These are phyloP conservation scores for Scedosporium dehoogii DNA, from an alignment of 2,329 filamentous ascomycete species.

Conservation along the genomic window DNA sequence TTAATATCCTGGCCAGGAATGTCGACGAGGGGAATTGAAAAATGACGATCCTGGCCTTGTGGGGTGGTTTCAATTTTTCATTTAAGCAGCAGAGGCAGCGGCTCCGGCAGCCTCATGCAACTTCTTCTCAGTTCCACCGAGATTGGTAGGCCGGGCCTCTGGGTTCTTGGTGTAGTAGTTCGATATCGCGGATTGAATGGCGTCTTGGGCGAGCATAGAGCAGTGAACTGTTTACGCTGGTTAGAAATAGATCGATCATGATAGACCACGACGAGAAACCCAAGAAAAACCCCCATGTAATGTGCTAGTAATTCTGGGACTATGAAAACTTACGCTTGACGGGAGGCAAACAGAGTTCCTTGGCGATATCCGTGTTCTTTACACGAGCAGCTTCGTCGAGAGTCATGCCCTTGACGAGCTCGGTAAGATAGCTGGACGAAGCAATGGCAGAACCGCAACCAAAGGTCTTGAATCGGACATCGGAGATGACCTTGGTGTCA, in stretches of 20 bases:
- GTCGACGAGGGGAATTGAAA: background rate
- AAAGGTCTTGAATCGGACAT: conserved; percentile 98
- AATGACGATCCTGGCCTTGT: background rate
- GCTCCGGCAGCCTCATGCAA: background rate
- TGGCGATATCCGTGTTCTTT: conserved; percentile 95
- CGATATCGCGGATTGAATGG: conserved; percentile 81
- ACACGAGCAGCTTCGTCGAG: conserved; percentile 87
- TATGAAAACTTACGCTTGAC: conserved; percentile 62
- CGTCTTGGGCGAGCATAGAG: conserved; percentile 85
- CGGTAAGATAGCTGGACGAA: conserved; percentile 90
- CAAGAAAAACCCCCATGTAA: too few relatives aligned
- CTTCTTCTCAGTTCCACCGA: conserved; percentile 57
- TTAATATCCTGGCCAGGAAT: background rate
- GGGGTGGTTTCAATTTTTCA: background rate
- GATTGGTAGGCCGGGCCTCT: conserved; percentile 51
- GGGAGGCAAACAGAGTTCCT: conserved; percentile 82
- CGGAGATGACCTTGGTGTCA: conserved; percentile 75
- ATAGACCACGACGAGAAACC: too few relatives aligned
- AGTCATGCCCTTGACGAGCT: conserved; percentile 89
- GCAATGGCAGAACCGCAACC: conserved; percentile 93
- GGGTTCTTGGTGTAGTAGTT: conserved; percentile 78
- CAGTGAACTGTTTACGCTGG: conserved; percentile 56
- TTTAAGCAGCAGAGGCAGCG: background rate
- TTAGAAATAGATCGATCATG: background rate
- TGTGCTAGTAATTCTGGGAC: background rate